These are phyloP conservation scores for Elsinoe arachidis DNA, from an alignment of 2,329 filamentous ascomycete genomes.

Conservation along the genomic window DNA sequence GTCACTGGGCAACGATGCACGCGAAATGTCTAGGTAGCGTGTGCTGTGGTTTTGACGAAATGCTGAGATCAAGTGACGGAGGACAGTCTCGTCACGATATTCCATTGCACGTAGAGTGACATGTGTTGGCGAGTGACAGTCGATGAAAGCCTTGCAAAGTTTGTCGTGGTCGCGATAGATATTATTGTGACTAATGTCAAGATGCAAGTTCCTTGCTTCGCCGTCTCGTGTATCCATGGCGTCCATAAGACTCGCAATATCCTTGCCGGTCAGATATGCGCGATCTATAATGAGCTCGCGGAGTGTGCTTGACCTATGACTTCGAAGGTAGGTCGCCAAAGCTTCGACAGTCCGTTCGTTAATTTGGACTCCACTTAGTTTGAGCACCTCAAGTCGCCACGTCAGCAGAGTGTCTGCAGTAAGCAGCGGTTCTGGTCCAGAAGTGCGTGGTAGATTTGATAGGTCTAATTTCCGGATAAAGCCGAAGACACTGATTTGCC, in stretches of 20 bases:
- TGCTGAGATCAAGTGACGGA: constrained; percentile 54
- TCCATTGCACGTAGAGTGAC: constrained; percentile 61
- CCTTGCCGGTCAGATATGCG: constrained; percentile 55
- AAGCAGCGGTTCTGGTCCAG: constrained; percentile 55
- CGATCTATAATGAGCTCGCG: constrained; percentile 57
- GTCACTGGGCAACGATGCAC: constrained; percentile 60
- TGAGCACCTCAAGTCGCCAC: constrained; percentile 59
- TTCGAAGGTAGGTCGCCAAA: constrained; percentile 50
- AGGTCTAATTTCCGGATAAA: constrained; percentile 58
- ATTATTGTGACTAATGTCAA: constrained; percentile 58
- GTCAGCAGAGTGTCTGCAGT: constrained; percentile 56
- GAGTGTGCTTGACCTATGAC: constrained; percentile 47
- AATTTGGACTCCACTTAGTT: constrained; percentile 53
- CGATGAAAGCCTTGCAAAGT: constrained; percentile 44
- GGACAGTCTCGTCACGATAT: constrained; percentile 56
- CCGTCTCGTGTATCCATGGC: constrained; percentile 49
- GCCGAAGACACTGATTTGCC: constrained; percentile 57
- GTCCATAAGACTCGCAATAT: constrained; percentile 56
- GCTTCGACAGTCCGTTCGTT: constrained; percentile 58
- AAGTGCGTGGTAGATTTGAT: constrained; percentile 55
- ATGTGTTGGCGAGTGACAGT: constrained; percentile 50
- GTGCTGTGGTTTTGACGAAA: constrained; percentile 55
- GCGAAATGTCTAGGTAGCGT: constrained; percentile 58
- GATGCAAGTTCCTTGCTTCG: constrained; percentile 49
- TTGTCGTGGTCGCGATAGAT: constrained; percentile 45